Evolutionary conservation across 2,329 filamentous ascomycete genomes (phyloP).

Genomic region (Monosporascus cannonballus): DNA sequence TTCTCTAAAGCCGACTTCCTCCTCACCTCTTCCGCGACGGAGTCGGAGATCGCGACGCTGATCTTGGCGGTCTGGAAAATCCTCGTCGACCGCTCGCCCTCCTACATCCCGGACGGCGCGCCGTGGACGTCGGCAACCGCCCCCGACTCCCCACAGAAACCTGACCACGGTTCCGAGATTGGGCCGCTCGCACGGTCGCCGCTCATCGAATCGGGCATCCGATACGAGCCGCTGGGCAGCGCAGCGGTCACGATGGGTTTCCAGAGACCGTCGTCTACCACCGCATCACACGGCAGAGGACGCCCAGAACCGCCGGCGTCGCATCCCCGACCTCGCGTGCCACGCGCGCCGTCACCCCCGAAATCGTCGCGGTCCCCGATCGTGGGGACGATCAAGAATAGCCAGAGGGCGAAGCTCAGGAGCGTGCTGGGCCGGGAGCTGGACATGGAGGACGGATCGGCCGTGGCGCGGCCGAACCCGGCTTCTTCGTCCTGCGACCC

Average conservation of each 20-base stretch:
- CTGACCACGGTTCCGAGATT: background rate
- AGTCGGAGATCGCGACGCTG: constrained; percentile 47
- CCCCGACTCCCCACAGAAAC: constrained; percentile 8
- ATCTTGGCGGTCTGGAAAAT: constrained; percentile 46
- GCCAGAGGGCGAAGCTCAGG: constrained; percentile 24
- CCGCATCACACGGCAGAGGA: constrained; percentile 16
- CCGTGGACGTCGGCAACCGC: constrained; percentile 4
- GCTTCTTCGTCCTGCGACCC: background rate
- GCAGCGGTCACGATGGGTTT: constrained; percentile 21
- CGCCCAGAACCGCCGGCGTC: constrained; percentile 1
- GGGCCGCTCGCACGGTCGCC: constrained; percentile 10
- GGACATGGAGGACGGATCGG: background rate
- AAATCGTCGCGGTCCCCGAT: constrained; percentile 24
- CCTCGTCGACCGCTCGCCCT: constrained; percentile 37
- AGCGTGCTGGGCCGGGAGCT: constrained; percentile 15
- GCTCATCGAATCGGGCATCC: constrained; percentile 9
- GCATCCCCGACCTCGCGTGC: constrained; percentile 2
- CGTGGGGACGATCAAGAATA: constrained; percentile 27
- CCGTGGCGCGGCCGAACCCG: background rate
- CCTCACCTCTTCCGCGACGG: constrained; percentile 47
- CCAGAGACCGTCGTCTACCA: constrained; percentile 4
- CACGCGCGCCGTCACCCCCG: constrained; percentile 9
- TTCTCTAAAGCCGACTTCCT: constrained; percentile 51
- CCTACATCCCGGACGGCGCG: constrained; percentile 37
- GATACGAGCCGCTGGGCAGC: constrained; percentile 15